Percentiles rank a stretch among this genome's conserved stretches.
These are phyloP conservation scores for Dipodascus albidus DNA, from an alignment of 805 yeast species.

Conservation along the genomic window DNA sequence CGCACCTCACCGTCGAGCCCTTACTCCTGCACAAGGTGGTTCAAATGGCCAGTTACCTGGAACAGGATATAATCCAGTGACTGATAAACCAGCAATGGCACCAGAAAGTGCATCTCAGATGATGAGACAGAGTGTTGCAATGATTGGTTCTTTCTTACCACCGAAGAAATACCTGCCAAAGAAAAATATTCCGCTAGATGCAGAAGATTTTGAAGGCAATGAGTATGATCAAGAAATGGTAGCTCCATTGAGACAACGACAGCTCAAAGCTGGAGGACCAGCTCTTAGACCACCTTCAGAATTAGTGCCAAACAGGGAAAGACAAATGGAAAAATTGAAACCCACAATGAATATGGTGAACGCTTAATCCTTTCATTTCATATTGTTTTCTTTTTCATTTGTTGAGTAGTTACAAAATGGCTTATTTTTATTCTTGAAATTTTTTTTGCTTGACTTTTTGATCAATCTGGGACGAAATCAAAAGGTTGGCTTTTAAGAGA, in stretches of 20 bases:
- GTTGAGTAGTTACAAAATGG: too few species aligned
- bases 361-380: too few species aligned
- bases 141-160: neutral
- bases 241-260: neutral
- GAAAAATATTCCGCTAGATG: neutral
- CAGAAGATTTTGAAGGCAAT: neutral
- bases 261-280: too few species aligned
- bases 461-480: too few species aligned
- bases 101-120: neutral
- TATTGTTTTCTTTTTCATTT: too few species aligned
- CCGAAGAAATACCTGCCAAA: neutral
- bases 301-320: conserved; percentile 15
- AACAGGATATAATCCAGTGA: conserved; percentile 2
- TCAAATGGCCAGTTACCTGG: neutral
- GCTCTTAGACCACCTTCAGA: conserved; percentile 6
- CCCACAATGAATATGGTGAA: conserved; percentile 19
- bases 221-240: neutral
- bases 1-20: conserved; percentile 14
- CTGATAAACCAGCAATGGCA: conserved; percentile 6
- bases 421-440: too few species aligned
- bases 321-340: conserved; percentile 11
- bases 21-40: conserved; percentile 6
- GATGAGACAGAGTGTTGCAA: neutral
- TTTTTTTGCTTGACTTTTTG: too few species aligned
- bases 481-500: too few species aligned